Evolutionary conservation across 2,329 filamentous ascomycete genomes (phyloP), one percentile per base, ranked within the genome.

Genomic region (Cercospora zeina): DNA sequence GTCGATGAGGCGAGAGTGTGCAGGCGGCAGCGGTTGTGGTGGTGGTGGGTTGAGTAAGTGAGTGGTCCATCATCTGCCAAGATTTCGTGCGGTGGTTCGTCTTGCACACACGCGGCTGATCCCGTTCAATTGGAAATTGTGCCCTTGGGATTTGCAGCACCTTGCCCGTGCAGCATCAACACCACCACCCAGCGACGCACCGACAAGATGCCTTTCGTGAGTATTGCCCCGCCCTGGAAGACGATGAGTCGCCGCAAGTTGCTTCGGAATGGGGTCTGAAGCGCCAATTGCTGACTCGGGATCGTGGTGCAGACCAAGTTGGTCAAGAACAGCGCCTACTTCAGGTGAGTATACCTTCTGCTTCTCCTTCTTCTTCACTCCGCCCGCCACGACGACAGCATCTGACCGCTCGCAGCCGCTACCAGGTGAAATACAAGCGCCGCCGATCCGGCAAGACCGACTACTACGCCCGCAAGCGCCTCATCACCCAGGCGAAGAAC

Each of bases 401-500:
- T 95, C 79, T 99, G 97, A 91, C 97, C 68, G 58, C 56, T 62
- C 66, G 54, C 79, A 96, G 93, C 81, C 92, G 95, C 83, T 99
- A 90, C 88, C 95, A 99, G 87, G 97, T 95, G 80, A 99, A 99
- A 89, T 99, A 97, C 90, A 95, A 92, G 87, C 93, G 95, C 80
- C 89, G 95, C 82, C 88, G 91, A 73, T 79, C 89, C 77, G 95
- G 95, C 80, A 99, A 99, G 90, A 99, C 95, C 85, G 95, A 99
- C 81, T 99, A 99, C 91, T 97, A 97, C 82, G 95, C 95, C 79
- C 93, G 95, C 81, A 97, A 97, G 91, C 90, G 95, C 78, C 87
- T 99, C 82, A 95, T 97, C 86, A 93, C 91, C 85, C 95, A 99
- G 87, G 95, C 95, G 84, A 99, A 97, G 91, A 99, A 99, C 91